These are phyloP conservation scores for Ogataea paraovalis DNA, from an alignment of 805 yeast species.

Conservation along the genomic window DNA sequence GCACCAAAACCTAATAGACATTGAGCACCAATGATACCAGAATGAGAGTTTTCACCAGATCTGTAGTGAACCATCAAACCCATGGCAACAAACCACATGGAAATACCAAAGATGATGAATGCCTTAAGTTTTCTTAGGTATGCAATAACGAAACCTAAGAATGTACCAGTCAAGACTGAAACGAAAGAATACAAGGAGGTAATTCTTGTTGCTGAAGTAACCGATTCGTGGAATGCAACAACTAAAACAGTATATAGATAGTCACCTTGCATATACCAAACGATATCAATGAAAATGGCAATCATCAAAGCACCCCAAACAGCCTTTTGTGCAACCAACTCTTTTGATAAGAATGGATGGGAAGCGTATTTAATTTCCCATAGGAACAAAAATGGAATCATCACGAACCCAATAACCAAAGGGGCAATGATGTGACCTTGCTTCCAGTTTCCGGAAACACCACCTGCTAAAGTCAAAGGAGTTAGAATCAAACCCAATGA, in stretches of 20 bases:
- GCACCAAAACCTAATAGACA: conserved; percentile 70
- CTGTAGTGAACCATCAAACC: conserved; percentile 59
- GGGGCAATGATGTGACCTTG: conserved; percentile 64
- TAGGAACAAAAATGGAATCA: conserved; percentile 49
- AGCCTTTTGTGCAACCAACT: conserved; percentile 61
- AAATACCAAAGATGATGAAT: conserved; percentile 55
- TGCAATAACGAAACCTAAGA: conserved; percentile 52
- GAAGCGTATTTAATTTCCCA: conserved; percentile 58
- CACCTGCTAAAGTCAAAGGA: conserved; percentile 77
- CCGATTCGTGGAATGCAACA: conserved; percentile 58
- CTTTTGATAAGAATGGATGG: conserved; percentile 61
- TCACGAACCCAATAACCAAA: conserved; percentile 58
- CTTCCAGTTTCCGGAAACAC: conserved; percentile 50
- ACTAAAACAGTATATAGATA: conserved; percentile 63
- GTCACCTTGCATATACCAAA: conserved; percentile 67
- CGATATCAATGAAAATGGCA: conserved; percentile 54
- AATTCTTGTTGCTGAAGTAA: conserved; percentile 64
- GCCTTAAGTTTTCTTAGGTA: conserved; percentile 50
- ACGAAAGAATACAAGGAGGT: conserved; percentile 60
- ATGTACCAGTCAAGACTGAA: conserved; percentile 55
- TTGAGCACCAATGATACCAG: conserved; percentile 63
- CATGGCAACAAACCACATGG: conserved; percentile 55
- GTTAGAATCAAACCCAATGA: conserved; percentile 62
- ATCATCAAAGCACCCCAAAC: conserved; percentile 65
- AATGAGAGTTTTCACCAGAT: conserved; percentile 41